Conservation (phyloP, 202 grass and related monocot genomes). For the Hordeum pubiflorum region DNA sequence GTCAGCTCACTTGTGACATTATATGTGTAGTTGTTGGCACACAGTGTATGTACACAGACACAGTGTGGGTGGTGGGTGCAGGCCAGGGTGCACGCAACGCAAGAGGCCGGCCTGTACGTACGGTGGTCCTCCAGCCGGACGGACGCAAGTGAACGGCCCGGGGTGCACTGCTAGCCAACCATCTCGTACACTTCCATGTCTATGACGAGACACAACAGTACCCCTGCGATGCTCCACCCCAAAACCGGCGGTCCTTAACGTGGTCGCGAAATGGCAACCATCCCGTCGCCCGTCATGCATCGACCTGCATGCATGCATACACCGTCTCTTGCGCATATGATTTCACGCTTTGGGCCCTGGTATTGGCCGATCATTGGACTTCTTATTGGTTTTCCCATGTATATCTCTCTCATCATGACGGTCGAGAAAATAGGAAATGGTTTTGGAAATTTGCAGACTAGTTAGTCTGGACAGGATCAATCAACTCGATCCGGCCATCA, state of each 20-base stretch:
- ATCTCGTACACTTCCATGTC: slow-evolving; percentile 26
- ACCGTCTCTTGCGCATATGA: background rate
- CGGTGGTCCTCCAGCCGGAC: slow-evolving; percentile 21
- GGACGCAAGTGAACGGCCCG: background rate
- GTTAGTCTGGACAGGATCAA: background rate
- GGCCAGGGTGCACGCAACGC: background rate
- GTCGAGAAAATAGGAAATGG: background rate
- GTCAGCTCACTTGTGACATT: slow-evolving; percentile 2
- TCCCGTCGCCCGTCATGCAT: background rate
- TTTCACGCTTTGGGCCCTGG: background rate
- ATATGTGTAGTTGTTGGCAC: background rate
- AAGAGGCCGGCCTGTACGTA: background rate
- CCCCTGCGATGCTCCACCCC: slow-evolving; percentile 14
- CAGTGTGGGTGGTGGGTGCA: slow-evolving; percentile 6
- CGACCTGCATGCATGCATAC: background rate
- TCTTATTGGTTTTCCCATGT: background rate
- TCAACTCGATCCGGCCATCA: background rate
- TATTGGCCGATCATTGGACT: background rate
- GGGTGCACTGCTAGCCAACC: slow-evolving; percentile 21
- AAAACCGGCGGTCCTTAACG: slow-evolving; percentile 15
- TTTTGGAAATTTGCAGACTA: background rate
- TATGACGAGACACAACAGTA: slow-evolving; percentile 21
- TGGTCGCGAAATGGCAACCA: slow-evolving; percentile 30
- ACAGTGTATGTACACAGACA: background rate
- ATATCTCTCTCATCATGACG: background rate